Evolutionary conservation across 2,329 filamentous ascomycete species (phyloP), one percentile per base, ranked within the genome.

Genomic region (Microcyclospora pomicola): DNA sequence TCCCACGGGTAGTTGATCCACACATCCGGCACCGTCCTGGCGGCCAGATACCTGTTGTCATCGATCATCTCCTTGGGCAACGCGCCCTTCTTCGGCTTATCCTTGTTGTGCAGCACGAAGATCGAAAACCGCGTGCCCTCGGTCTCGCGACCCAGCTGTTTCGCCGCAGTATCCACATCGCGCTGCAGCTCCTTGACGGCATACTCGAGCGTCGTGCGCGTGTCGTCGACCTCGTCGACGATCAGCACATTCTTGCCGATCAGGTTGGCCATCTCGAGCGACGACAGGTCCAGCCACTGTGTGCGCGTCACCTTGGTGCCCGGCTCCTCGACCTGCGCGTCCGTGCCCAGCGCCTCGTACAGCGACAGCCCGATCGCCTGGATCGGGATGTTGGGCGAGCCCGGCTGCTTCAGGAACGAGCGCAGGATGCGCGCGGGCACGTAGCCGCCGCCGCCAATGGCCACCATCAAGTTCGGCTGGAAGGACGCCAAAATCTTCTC

Each of bases 1-100:
- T 96, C 91, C 91, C 91, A 98, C 12, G 91, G 91, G 65, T 98
- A 98, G 72, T 85, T 92, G 60, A 96, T 96, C 91, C 91, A 98
- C 48, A 86, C 80, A 63, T 98, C 88, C n/a, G 73, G 75, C 27
- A 92, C 82, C 5, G 88, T 96, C 56, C 80, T 70, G 15, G 91
- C 85, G 15, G 91, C 91, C 49, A 82, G 63, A 65, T 98, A 98
- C 52, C 80, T 72, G 40, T 73, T 73, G 39, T 77, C 64, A 31
- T 71, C 64, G 47, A 88, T 69, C 73, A 96, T 85, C 29, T 85
- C 77, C 14, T 74, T 55, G 9, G 91, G 87, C 40, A 98, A 70
- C 14, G 65, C 65, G 38, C 91, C 91, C 72, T 95, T 94, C 78
- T 98, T 98, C 39, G 67, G 48, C 74, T 98, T 96, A 64, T 95